Evolutionary conservation across 805 yeast genomes (phyloP).

Genomic region (Candida coquimbonensis): DNA sequence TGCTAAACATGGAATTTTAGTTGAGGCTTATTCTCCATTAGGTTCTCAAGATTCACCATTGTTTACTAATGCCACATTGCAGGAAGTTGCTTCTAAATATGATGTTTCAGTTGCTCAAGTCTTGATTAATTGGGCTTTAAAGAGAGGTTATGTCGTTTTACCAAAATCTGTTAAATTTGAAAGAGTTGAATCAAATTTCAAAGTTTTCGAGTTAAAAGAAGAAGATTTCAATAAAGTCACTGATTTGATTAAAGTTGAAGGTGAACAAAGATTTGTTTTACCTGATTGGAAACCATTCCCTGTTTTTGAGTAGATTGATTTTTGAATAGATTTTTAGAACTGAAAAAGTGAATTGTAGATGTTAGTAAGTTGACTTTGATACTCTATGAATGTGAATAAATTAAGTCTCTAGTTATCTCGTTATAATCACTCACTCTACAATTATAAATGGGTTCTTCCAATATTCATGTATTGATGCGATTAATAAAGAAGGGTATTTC

Average conservation of each 20-base stretch:
- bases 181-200: slow-evolving; percentile 32
- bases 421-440: no score
- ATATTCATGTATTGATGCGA: no score
- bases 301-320: slow-evolving; percentile 23
- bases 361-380: no score
- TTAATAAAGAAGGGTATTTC: no score
- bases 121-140: slow-evolving; percentile 51
- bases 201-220: slow-evolving; percentile 11
- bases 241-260: slow-evolving; percentile 20
- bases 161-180: slow-evolving; percentile 40
- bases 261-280: slow-evolving; percentile 23
- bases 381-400: no score
- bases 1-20: slow-evolving; percentile 8
- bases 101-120: slow-evolving; percentile 40
- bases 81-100: slow-evolving; percentile 37
- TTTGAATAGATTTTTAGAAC: no score
- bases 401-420: no score
- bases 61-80: slow-evolving; percentile 30
- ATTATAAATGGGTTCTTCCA: no score
- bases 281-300: slow-evolving; percentile 26
- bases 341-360: no score
- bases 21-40: slow-evolving; percentile 18
- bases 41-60: slow-evolving; percentile 11
- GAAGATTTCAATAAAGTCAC: slow-evolving; percentile 22
- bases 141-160: slow-evolving; percentile 51